phyloP scores from a whole-genome alignment of 805 yeast species.

The Yamadazyma scolyti region DNA sequence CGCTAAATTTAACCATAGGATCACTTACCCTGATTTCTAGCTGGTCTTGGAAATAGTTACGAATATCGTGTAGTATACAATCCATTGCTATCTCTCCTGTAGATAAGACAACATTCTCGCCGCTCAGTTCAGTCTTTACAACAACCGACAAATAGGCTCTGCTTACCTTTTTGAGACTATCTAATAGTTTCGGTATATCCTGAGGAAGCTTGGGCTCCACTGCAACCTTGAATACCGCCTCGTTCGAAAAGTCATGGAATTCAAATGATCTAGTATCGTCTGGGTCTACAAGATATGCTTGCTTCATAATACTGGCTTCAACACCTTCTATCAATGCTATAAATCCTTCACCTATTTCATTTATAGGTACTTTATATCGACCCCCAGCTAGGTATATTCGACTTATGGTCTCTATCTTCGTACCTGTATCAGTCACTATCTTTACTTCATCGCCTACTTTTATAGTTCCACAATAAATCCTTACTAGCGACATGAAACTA shows the following conservation, averaged over 20 bases:
- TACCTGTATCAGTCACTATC: slow-evolving; percentile 54
- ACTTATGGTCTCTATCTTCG: slow-evolving; percentile 36
- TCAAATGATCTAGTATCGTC: slow-evolving; percentile 13
- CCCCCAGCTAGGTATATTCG: slow-evolving; percentile 61
- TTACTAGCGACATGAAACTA: slow-evolving; percentile 53
- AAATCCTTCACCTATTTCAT: slow-evolving; percentile 59
- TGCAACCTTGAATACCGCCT: slow-evolving; percentile 74
- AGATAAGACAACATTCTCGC: slow-evolving; percentile 77
- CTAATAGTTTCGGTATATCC: slow-evolving; percentile 68
- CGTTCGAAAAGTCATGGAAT: slow-evolving; percentile 11
- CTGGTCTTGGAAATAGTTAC: slow-evolving; percentile 54
- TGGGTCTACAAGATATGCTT: slow-evolving; percentile 50
- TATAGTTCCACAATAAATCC: slow-evolving; percentile 62
- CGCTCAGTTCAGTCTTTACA: slow-evolving; percentile 80
- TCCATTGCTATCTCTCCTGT: slow-evolving; percentile 89
- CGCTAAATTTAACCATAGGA: slow-evolving; percentile 77
- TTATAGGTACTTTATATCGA: slow-evolving; percentile 58
- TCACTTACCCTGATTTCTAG: slow-evolving; percentile 79
- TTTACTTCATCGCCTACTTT: slow-evolving; percentile 43
- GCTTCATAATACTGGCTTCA: slow-evolving; percentile 51
- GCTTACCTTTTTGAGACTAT: slow-evolving; percentile 62
- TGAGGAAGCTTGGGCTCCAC: slow-evolving; percentile 79
- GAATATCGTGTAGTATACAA: slow-evolving; percentile 72
- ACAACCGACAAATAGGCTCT: slow-evolving; percentile 63
- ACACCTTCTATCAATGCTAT: slow-evolving; percentile 67